Conservation (phyloP, 2,329 filamentous ascomycete species). For the Pseudogymnoascus sp. region DNA sequence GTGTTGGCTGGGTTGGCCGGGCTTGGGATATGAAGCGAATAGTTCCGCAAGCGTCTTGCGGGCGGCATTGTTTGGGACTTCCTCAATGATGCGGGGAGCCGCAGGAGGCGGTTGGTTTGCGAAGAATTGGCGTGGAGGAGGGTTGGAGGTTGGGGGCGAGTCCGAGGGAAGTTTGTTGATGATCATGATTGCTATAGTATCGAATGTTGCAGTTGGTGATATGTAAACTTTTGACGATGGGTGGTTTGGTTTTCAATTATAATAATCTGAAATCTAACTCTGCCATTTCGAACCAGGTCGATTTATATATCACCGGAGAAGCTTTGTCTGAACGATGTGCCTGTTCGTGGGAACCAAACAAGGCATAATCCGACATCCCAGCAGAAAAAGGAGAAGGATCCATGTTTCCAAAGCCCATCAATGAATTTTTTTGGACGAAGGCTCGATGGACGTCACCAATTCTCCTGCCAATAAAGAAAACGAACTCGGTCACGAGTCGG, state of each 20-base stretch:
- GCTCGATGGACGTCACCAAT: background rate
- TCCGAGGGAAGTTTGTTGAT: background rate
- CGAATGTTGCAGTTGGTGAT: background rate
- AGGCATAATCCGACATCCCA: background rate
- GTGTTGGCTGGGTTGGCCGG: background rate
- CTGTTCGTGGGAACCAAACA: background rate
- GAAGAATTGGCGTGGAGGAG: background rate
- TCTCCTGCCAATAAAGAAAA: background rate
- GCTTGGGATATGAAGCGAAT: background rate
- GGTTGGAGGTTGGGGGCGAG: background rate
- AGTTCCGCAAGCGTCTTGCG: background rate
- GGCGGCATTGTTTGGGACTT: background rate
- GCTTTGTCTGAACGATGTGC: background rate
- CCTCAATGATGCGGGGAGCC: background rate
- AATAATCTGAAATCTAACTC: background rate
- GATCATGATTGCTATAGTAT: background rate
- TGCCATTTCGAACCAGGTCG: background rate
- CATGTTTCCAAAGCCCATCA: background rate
- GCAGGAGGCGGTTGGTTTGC: background rate
- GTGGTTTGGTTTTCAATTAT: background rate
- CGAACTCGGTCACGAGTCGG: background rate
- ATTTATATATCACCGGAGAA: background rate
- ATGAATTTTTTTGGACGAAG: background rate
- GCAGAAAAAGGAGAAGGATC: background rate
- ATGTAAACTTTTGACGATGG: background rate